Percentiles rank a stretch among this genome's conserved stretches.
These are phyloP conservation scores for Aaosphaeria pasadenensis DNA, from an alignment of 2,329 filamentous ascomycete species.

Conservation along the genomic window DNA sequence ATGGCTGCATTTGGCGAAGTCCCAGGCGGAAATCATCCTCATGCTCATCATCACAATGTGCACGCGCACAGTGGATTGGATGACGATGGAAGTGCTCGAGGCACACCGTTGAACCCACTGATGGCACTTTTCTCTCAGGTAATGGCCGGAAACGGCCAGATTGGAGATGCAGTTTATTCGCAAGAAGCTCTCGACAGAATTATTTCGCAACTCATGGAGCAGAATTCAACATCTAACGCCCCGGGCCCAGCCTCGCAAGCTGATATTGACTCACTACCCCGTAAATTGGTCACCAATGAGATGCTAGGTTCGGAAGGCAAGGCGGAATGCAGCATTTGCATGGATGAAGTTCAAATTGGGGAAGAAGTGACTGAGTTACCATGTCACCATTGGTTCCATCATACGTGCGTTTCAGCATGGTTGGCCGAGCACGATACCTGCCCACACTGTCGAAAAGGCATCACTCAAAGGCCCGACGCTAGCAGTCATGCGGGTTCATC, in stretches of 20 bases:
- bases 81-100: background rate
- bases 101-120: constrained; percentile 34
- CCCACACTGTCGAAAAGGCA: constrained; percentile 68
- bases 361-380: constrained; percentile 75
- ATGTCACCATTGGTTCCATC: constrained; percentile 93
- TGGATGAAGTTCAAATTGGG: constrained; percentile 73
- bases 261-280: constrained; percentile 71
- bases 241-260: constrained; percentile 75
- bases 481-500: constrained; percentile 8
- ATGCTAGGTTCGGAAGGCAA: constrained; percentile 67
- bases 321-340: constrained; percentile 90
- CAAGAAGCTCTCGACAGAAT: constrained; percentile 89
- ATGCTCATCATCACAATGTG: constrained; percentile 6
- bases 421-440: constrained; percentile 89
- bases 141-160: constrained; percentile 31
- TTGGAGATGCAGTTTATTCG: constrained; percentile 82
- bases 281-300: constrained; percentile 65
- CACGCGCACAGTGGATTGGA: constrained; percentile 2
- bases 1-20: constrained; percentile 32
- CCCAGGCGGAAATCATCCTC: constrained; percentile 12
- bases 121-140: constrained; percentile 43
- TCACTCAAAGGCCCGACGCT: constrained; percentile 36
- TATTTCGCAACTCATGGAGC: constrained; percentile 84
- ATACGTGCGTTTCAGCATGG: constrained; percentile 78
- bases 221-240: constrained; percentile 71